Evolutionary conservation across 139 green algal species (phyloP).

Genomic region (Zygnema circumcarinatum): DNA sequence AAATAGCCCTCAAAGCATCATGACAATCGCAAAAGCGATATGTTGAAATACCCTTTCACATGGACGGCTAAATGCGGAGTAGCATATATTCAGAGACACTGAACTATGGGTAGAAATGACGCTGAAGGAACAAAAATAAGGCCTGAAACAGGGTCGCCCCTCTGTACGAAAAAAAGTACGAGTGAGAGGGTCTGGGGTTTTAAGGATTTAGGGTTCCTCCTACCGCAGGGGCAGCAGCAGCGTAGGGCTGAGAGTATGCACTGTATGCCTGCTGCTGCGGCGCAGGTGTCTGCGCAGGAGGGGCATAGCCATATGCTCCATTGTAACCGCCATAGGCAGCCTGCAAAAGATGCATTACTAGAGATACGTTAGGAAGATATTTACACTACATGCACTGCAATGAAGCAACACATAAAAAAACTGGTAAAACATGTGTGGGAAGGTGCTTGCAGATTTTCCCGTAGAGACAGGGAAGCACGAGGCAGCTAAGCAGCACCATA

Average conservation of each 20-base stretch:
- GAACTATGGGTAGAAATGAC: background rate
- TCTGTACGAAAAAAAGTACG: background rate
- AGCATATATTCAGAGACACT: background rate
- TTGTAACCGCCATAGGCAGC: background rate
- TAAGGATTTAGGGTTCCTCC: no score
- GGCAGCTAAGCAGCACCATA: background rate
- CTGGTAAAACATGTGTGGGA: background rate
- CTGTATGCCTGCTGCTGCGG: background rate
- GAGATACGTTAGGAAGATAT: background rate
- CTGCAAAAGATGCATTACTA: background rate
- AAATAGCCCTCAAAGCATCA: background rate
- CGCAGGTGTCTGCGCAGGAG: background rate
- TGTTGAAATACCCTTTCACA: no score
- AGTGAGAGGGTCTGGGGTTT: background rate
- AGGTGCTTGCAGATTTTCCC: no score
- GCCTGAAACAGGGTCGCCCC: background rate
- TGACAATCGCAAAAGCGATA: no score
- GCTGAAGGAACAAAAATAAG: background rate
- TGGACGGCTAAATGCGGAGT: background rate
- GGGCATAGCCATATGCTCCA: background rate
- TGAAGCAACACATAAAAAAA: background rate
- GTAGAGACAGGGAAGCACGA: background rate
- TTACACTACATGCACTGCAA: background rate
- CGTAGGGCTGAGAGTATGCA: background rate
- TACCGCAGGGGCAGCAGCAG: background rate